Base-by-base conservation (phyloP, 2,329 filamentous ascomycete species). In the Phaeosphaeriaceae sp. region DNA sequence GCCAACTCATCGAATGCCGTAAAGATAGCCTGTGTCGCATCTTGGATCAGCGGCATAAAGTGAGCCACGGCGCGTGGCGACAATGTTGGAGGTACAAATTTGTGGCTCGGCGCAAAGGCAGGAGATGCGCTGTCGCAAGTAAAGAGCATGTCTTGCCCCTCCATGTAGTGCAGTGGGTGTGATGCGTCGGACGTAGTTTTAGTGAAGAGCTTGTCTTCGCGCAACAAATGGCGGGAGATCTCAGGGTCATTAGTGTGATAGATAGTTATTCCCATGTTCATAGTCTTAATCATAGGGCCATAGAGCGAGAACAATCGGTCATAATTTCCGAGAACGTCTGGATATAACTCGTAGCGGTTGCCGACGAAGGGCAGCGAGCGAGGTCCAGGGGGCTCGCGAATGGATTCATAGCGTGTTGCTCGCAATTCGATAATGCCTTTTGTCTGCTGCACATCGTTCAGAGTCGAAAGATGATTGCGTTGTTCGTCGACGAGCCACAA, bases 21-120 rank as follows among this genome's bases (percentile, higher is more conserved):
- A 60, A 80, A 85, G 0, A 80, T 66, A 15, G 78, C 72, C 54
- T 83, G 77, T 2, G 83, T 75, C 0, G 79, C 80, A 38, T 74
- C 65, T 53, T 85, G 82, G 82, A 87, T 86, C 0, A 76, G 78
- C 0, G 83, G 82, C 0, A 81, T 77, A 52, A 87, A 86, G 56
- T 86, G 84, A 1, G 80, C 74, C 4, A 87, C 82, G 0, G 84
- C 84, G 60, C 83, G 85, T 26, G 83, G 83, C 0, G 79, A 78
- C 9, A 87, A 71, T 0, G 82, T 80, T 0, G 84, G 83, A 0
- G 84, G 82, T 0, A 87, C 56, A 66, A 86, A 87, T 63, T 87
- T 87, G 73, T 87, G 85, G 0, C 80, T 78, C 0, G 77, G 45
- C 34, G 63, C 70, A 79, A 79, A 84, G 46, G 78, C 74, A 13